A percentile compares a stretch with the other conserved stretches of the same genome.
These are phyloP conservation scores for Plectranthus barbatus DNA, from an alignment of 257 asterid genomes.

Conservation along the genomic window DNA sequence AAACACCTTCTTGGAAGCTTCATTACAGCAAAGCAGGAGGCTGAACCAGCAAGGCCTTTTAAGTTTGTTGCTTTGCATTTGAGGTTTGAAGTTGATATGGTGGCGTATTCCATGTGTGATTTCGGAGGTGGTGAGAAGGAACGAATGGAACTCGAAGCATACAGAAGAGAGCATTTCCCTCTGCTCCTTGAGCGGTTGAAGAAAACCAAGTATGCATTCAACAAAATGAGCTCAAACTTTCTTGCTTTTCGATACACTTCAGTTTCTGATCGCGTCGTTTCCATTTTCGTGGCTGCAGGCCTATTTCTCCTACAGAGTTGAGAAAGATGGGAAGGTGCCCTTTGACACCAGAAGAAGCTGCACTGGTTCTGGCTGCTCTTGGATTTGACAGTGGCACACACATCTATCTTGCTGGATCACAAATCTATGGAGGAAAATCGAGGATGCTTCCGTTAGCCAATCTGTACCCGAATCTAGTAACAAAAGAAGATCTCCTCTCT, in stretches of 20 bases:
- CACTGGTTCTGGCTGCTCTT: conserved; percentile 74
- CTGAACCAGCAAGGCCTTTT: conserved; percentile 19
- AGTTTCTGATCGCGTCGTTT: not conserved
- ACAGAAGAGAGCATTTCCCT: conserved; percentile 81
- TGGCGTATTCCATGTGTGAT: conserved; percentile 88
- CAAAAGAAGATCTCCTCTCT: conserved; percentile 82
- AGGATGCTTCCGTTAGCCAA: conserved; percentile 58
- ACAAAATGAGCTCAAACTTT: too few relatives aligned
- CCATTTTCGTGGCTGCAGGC: conserved; percentile 22
- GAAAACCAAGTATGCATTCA: conserved; percentile 34
- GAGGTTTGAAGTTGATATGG: conserved; percentile 96
- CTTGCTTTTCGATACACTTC: too few relatives aligned
- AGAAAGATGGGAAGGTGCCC: conserved; percentile 79
- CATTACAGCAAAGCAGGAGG: conserved; percentile 18
- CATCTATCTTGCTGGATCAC: conserved; percentile 86
- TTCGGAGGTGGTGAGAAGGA: conserved; percentile 88
- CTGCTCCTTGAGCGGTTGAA: conserved; percentile 66
- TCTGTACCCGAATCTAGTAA: conserved; percentile 66
- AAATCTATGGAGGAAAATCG: conserved; percentile 64
- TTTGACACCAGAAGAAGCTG: conserved; percentile 93
- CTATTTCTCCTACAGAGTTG: conserved; percentile 38
- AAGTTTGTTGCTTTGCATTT: conserved; percentile 83
- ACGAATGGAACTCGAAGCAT: conserved; percentile 52
- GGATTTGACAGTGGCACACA: conserved; percentile 54
- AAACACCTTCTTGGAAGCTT: conserved; percentile 72